Base-by-base conservation (phyloP, 345 rosid species). In the Pseudoturritis turrita region DNA sequence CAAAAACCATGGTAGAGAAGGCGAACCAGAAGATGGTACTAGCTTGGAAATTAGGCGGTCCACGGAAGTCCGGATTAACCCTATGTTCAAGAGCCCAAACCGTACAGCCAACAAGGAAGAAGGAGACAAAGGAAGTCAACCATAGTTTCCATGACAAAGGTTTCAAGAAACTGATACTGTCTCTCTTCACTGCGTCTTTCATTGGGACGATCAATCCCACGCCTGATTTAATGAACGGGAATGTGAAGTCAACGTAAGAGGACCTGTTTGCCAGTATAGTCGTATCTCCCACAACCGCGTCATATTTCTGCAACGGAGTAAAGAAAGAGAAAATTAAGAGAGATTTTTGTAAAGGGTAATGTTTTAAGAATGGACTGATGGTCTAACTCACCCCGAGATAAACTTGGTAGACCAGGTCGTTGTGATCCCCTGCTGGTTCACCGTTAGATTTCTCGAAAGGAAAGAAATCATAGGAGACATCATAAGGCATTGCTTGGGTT, bases 1-100 rank as follows among this genome's bases (percentile, higher is more conserved):
- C 85, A 50, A 84, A 86, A n/a, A 82, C 84, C 81, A 89, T 72
- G 33, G 82, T 89, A 0, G 96, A 84, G 85, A 91, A 89, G 41
- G 97, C 85, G 64, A 89, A 92, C 90, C 92, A 89, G 50, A 89
- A 14, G 64, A 83, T 75, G 0, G 86, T 82, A 35, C 89, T 85
- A 8, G 67, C 73, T 73, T 88, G 92, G 63, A 84, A 41, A 0
- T 26, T 29, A 53, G 61, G 39, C 1, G 87, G 85, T 14, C 96
- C 98, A 0, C 75, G 64, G 0, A 74, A 74, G 56, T 74, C 78
- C 0, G 73, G 54, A 2, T 74, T 74, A 10, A 58, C 40, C 19
- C 73, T 66, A 58, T 74, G 78, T n/a, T 74, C 78, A 59, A 74
- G 7, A 21, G 4, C 12, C 66, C 74, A 62, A 12, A 37, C 65